Conservation (phyloP, 2,329 filamentous ascomycete genomes). For the Nothophaeocryptopus gaeumannii region DNA sequence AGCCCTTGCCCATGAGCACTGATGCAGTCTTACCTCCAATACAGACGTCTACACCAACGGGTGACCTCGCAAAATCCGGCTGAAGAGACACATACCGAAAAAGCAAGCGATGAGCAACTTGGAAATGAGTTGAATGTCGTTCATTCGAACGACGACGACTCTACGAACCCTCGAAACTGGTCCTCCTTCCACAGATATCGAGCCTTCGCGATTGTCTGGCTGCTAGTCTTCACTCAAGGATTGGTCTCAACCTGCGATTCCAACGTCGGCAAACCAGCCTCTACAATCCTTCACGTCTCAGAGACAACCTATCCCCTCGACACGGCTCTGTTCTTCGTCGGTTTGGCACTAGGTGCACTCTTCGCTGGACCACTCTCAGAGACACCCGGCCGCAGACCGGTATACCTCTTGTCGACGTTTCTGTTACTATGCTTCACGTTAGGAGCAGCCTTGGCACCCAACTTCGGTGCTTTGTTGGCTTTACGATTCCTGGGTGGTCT, state of each 20-base stretch:
- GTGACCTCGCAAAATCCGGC: neutral
- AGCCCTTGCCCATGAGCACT: neutral
- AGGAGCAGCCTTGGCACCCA: constrained; percentile 8
- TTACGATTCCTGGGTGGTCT: constrained; percentile 18
- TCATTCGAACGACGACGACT: constrained; percentile 3
- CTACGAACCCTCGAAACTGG: constrained; percentile 2
- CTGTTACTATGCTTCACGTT: constrained; percentile 1
- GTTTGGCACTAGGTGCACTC: neutral
- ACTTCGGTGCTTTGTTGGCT: constrained; percentile 15
- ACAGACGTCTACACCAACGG: neutral
- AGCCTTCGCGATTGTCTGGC: constrained; percentile 1
- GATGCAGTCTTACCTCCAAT: constrained; percentile 5
- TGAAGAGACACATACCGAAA: neutral
- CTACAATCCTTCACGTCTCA: constrained; percentile 1
- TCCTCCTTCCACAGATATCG: neutral
- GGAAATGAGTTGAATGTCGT: neutral
- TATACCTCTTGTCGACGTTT: neutral
- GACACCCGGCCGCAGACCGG: neutral
- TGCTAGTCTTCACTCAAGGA: constrained; percentile 8
- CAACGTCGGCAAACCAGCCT: constrained; percentile 1
- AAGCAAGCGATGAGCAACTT: neutral
- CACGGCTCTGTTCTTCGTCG: constrained; percentile 6
- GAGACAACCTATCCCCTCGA: constrained; percentile 1
- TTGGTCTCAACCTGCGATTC: constrained; percentile 9
- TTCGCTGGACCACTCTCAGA: neutral